Evolutionary conservation across 495 filamentous ascomycete species (phyloP), one percentile per base, ranked within the genome.

Genomic region (Aspergillus avenaceus): DNA sequence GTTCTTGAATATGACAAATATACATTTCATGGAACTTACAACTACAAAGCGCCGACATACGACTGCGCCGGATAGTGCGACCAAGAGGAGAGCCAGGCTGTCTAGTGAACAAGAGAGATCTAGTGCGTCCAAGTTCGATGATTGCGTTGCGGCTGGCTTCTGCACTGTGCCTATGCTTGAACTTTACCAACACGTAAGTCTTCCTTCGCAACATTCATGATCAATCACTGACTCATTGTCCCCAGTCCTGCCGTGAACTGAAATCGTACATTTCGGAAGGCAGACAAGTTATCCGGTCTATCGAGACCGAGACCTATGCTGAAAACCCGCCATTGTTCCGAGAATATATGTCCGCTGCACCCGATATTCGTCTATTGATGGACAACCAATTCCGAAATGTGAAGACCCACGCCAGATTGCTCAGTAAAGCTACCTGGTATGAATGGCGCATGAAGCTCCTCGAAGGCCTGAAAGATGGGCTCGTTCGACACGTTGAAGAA

Each of bases 361-460:
- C 88, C n/a, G 87, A 93, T 42, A 77, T 95, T 53, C 86, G 85
- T 56, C 64, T 80, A 1, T 77, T 93, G 41, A 91, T 98, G 86
- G 92, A 98, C 67, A 91, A 87, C 51, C 93, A 97, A 63, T 92
- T 98, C 69, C 91, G 92, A 64, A 95, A 96, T 53, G 85, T 95
- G 60, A 97, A 96, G 72, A 95, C 89, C 0, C 84, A 97, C 63
- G 87, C 95, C 3, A 75, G 95, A 32, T 74, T 95, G 5, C 77
- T 88, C 11, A 96, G 91, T 71, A 96, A 96, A 63, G 89, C 83
- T 29, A 91, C 90, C 66, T 98, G 95, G 95, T 97, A 98, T 62
- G 85, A 91, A 61, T 98, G 95, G 95, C 87, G 95, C 26, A 90
- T 87, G 82, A 89, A 90, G 56, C 80, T 97, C 22, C 83, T 96